phyloP scores from a whole-genome alignment of 108 stramenopile species.

The Skeletonema menzelii region DNA sequence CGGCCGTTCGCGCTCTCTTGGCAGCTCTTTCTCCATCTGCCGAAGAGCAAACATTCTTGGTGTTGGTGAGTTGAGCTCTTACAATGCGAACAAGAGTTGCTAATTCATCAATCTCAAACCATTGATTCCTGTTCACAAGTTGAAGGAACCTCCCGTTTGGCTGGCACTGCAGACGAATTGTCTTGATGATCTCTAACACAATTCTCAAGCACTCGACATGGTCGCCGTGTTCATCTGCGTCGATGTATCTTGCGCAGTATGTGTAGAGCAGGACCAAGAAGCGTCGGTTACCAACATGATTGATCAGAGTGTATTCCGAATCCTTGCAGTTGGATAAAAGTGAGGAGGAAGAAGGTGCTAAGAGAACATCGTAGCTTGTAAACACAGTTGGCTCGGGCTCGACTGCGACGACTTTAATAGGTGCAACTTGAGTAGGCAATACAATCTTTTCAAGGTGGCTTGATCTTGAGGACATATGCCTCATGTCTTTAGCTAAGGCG shows the following conservation, averaged over 20 bases:
- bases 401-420: no score
- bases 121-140: not conserved
- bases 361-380: constrained; percentile 1
- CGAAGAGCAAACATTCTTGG: not conserved
- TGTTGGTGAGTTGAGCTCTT: not conserved
- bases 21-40: not conserved
- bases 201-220: not conserved
- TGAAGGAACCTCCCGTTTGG: constrained; percentile 7
- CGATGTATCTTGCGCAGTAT: constrained; percentile 1
- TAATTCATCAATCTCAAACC: not conserved
- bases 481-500: no score
- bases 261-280: constrained; percentile 2
- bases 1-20: not conserved
- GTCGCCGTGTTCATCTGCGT: not conserved
- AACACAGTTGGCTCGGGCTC: not conserved
- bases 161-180: not conserved
- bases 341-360: not conserved
- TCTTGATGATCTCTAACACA: constrained; percentile 1
- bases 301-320: not conserved
- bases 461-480: not conserved
- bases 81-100: not conserved
- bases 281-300: constrained; percentile 10
- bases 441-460: not conserved
- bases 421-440: no score
- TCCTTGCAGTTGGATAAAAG: not conserved